Base-by-base conservation (phyloP, 2,329 filamentous ascomycete genomes). In the Hortaea werneckii region DNA sequence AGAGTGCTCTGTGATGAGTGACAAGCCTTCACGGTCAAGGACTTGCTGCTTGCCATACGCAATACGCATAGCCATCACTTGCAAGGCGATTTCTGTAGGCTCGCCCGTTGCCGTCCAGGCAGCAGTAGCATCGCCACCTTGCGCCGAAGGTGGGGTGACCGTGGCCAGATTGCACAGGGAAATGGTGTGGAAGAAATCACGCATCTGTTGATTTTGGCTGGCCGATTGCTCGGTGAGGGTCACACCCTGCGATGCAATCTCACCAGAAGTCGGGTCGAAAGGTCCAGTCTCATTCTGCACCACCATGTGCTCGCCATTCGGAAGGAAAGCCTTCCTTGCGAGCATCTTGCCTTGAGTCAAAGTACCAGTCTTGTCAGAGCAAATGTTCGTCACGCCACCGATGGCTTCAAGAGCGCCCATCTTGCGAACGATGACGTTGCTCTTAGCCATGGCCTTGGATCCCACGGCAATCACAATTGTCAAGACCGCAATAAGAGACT, bases 391-490 rank as follows among this genome's bases (percentile, higher is more conserved):
- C 29, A 82, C 77, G 43, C 75, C 78, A 37, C 79, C 80, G 2
- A 82, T 68, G 5, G 79, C 78, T 60, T 82, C 81, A 5, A 84
- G 83, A 0, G 84, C 87, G 65, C 85, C 85, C 40, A 89, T 85
- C 66, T 88, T 88, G 77, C 83, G 87, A 6, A 88, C 73, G 38
- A 88, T 80, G 58, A 83, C 83, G 62, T 87, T 82, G 65, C 82
- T 80, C 51, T 74, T 74, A n/a, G 32, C 32, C 85, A 89, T 87
- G 54, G 85, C 74, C 52, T 83, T 85, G 13, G 85, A 84, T 1
- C 79, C 82, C 48, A 89, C 88, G 0, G 84, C 32, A 9, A 35
- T 87, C 52, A 89, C 69, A 12, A 79, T 83, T 1, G 63, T 61
- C 0, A 82, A 83, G 32, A 86, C 66, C 0, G 82, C 82, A 42